Percentiles rank a stretch among this genome's conserved stretches.
These are phyloP conservation scores for Kuraishia piskuri DNA, from an alignment of 805 yeast species.

Conservation along the genomic window DNA sequence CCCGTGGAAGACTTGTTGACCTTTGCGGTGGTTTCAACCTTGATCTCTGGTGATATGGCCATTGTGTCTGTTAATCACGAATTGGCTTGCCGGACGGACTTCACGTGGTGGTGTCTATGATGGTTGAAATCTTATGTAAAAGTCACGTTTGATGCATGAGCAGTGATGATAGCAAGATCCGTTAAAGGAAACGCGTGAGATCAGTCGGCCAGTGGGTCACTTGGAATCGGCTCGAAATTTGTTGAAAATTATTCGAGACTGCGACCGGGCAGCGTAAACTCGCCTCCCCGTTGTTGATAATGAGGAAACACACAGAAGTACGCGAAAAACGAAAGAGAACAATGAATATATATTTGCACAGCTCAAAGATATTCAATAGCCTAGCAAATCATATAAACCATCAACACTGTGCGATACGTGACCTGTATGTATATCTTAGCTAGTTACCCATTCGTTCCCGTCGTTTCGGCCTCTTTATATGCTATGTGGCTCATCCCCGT, in stretches of 20 bases:
- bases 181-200: conserved; percentile 25
- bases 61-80: background rate
- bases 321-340: too few species aligned
- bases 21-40: background rate
- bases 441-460: background rate
- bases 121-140: conserved; percentile 1
- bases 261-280: conserved; percentile 8
- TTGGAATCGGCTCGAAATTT: conserved; percentile 18
- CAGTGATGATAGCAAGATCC: background rate
- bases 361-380: background rate
- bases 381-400: too few species aligned
- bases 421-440: background rate
- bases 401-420: background rate
- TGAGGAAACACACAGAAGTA: too few species aligned
- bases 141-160: conserved; percentile 3
- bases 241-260: conserved; percentile 17
- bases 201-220: conserved; percentile 21
- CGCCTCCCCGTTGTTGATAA: too few species aligned
- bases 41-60: background rate
- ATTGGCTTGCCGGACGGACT: background rate
- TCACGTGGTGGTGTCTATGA: background rate
- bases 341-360: too few species aligned
- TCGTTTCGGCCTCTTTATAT: background rate
- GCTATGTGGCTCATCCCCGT: too few species aligned
- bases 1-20: conserved; percentile 34